phyloP scores from a whole-genome alignment of 2,329 filamentous ascomycete genomes.

The Fusarium goolgardi region DNA sequence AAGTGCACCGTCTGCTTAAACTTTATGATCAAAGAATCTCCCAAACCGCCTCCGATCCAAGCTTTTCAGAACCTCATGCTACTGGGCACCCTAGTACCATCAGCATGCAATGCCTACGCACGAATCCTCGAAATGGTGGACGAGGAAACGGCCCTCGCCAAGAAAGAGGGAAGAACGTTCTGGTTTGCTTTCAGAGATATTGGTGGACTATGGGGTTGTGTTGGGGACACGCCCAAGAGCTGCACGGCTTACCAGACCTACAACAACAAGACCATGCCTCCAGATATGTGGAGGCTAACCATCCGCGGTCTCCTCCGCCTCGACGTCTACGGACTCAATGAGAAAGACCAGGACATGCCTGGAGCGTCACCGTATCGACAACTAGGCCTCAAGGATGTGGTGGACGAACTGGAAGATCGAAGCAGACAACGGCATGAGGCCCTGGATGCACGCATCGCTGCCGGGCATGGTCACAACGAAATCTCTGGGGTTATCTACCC shows the following conservation, averaged over 20 bases:
- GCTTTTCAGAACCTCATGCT: slow-evolving; percentile 70
- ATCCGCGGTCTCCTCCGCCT: slow-evolving; percentile 66
- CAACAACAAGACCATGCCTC: slow-evolving; percentile 61
- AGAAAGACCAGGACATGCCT: slow-evolving; percentile 27
- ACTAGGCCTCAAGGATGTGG: slow-evolving; percentile 66
- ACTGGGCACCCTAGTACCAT: slow-evolving; percentile 67
- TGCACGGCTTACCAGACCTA: slow-evolving; percentile 51
- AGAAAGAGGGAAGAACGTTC: slow-evolving; percentile 55
- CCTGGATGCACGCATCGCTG: slow-evolving; percentile 59
- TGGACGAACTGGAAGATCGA: slow-evolving; percentile 64
- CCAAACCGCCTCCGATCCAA: slow-evolving; percentile 57
- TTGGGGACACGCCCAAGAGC: slow-evolving; percentile 41
- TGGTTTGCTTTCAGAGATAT: slow-evolving; percentile 60
- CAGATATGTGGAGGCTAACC: slow-evolving; percentile 64
- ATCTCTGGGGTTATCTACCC: slow-evolving; percentile 46
- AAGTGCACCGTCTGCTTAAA: slow-evolving; percentile 63
- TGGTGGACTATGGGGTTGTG: slow-evolving; percentile 61
- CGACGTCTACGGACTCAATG: slow-evolving; percentile 67
- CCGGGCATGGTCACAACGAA: slow-evolving; percentile 50
- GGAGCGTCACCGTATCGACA: slow-evolving; percentile 48
- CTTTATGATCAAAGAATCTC: slow-evolving; percentile 51
- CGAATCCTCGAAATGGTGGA: slow-evolving; percentile 67
- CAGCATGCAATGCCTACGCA: slow-evolving; percentile 68
- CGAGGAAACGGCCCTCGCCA: slow-evolving; percentile 59
- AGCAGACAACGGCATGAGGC: slow-evolving; percentile 60